Evolutionary conservation across 2,329 filamentous ascomycete species (phyloP).

Genomic region (Endothia cerciana): DNA sequence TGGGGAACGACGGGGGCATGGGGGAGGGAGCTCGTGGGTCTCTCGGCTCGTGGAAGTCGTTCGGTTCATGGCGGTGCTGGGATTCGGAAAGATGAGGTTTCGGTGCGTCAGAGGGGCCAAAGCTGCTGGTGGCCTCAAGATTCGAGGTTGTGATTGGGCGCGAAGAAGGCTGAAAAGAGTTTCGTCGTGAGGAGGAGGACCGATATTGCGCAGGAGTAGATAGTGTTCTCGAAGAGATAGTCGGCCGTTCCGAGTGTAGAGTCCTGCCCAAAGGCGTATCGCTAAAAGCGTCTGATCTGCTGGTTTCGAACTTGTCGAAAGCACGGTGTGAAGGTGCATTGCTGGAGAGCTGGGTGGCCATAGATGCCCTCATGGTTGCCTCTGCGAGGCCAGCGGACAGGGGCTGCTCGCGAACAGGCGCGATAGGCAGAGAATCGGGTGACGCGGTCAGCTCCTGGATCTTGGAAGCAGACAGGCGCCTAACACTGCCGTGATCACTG

Average conservation of each 20-base stretch:
- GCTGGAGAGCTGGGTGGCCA: slow-evolving; percentile 40
- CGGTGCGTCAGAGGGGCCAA: slow-evolving; percentile 31
- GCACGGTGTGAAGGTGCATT: slow-evolving; percentile 25
- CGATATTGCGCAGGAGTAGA: slow-evolving; percentile 55
- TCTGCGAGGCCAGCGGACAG: slow-evolving; percentile 44
- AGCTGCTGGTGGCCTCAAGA: slow-evolving; percentile 39
- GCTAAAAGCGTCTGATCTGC: slow-evolving; percentile 27
- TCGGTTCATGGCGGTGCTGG: slow-evolving; percentile 11
- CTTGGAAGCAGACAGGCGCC: slow-evolving; percentile 60
- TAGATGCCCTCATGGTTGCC: slow-evolving; percentile 37
- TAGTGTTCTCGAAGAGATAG: slow-evolving; percentile 43
- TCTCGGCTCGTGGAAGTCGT: slow-evolving; percentile 34
- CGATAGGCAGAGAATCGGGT: slow-evolving; percentile 62
- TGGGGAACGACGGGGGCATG: slow-evolving; percentile 59
- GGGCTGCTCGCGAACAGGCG: slow-evolving; percentile 45
- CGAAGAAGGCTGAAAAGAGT: slow-evolving; percentile 52
- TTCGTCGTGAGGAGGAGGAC: slow-evolving; percentile 45
- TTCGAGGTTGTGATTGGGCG: slow-evolving; percentile 48
- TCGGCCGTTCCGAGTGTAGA: slow-evolving; percentile 38
- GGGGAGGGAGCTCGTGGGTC: slow-evolving; percentile 46
- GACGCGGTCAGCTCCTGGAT: slow-evolving; percentile 61
- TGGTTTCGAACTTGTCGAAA: slow-evolving; percentile 35
- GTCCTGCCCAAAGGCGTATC: slow-evolving; percentile 38
- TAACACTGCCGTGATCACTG: slow-evolving; percentile 46
- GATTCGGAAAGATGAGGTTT: slow-evolving; percentile 8